A percentile compares a stretch with the other conserved stretches of the same genome.
Conservation (phyloP, 257 asterid genomes). For the Dorcoceras hygrometricum region DNA sequence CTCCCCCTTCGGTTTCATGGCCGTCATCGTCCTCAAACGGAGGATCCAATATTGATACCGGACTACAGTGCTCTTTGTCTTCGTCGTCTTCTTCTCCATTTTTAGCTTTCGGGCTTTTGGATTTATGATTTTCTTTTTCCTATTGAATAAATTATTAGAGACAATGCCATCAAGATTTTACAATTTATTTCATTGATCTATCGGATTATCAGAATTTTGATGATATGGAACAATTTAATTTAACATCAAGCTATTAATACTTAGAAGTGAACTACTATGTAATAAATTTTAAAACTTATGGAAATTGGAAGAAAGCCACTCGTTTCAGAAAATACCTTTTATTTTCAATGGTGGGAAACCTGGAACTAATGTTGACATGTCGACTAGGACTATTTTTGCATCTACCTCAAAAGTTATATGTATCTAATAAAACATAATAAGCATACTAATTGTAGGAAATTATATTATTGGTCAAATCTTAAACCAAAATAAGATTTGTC, state of each 20-base stretch:
- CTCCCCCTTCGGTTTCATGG: conserved; percentile 24
- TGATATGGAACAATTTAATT: no score
- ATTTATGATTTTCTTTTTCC: not conserved
- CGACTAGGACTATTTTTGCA: not conserved
- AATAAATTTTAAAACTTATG: no score
- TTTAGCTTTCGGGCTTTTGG: conserved; percentile 7
- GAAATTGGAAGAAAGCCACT: no score
- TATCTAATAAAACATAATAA: no score
- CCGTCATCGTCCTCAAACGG: conserved; percentile 64
- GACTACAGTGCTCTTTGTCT: conserved; percentile 79
- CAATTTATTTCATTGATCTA: no score
- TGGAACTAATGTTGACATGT: not conserved
- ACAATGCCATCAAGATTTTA: no score
- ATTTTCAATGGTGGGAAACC: not conserved
- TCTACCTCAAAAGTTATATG: no score
- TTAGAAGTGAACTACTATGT: no score
- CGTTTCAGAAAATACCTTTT: not conserved
- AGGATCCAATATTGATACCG: conserved; percentile 72
- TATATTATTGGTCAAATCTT: conserved; percentile 28
- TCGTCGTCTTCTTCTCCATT: conserved; percentile 40
- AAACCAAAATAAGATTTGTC: conserved; percentile 43
- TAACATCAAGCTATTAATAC: no score
- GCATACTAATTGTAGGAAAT: conserved; percentile 1
- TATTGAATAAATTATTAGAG: not conserved
- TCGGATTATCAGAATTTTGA: no score